Evolutionary conservation across 352 stramenopile genomes (phyloP), one percentile per base, ranked within the genome.

Genomic region (Pythium rishiriense): DNA sequence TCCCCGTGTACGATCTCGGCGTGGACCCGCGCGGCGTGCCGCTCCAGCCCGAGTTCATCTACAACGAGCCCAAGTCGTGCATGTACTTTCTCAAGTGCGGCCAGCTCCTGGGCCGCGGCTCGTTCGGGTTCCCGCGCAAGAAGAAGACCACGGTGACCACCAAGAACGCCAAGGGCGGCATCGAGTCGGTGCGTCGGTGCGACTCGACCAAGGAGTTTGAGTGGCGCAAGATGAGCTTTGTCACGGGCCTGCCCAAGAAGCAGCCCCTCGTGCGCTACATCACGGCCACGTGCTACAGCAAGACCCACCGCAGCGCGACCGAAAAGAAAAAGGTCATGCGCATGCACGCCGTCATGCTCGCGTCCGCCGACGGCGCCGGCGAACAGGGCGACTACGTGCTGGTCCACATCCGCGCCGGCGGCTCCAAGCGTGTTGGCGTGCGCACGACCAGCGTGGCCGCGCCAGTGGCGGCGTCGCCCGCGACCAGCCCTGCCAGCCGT

Each of bases 221-320:
- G 57, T 91, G 83, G 83, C 80, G 83, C 59, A 91, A 91, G 56
- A 91, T 90, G 83, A 89, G 79, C 66, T 91, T 91, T 55, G 80
- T 91, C 41, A 91, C 83, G n/a, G 83, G 76, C 0, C 54, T 91
- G 45, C 80, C 83, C 2, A 91, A 90, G 74, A 88, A 90, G 66
- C 72, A 88, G 49, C 77, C 83, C 4, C 53, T 90, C 4, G 83
- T 91, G 50, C 79, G 81, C 47, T 90, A 90, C 77, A 87, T 91
- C 46, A 91, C 83, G 9, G 83, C 83, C 43, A 90, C 83, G 31
- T 91, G 83, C 69, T 91, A 88, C 59, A 86, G 79, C 41, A 77
- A 81, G 46, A 77, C 75, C 43, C 87, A 74, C 5, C 72, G 80
- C 31, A 58, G 79, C n/a, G 58, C 70, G 21, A 67, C 73, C 21